Evolutionary conservation across 345 rosid genomes (phyloP), one percentile per base, ranked within the genome.

Genomic region (Euclidium syriacum): DNA sequence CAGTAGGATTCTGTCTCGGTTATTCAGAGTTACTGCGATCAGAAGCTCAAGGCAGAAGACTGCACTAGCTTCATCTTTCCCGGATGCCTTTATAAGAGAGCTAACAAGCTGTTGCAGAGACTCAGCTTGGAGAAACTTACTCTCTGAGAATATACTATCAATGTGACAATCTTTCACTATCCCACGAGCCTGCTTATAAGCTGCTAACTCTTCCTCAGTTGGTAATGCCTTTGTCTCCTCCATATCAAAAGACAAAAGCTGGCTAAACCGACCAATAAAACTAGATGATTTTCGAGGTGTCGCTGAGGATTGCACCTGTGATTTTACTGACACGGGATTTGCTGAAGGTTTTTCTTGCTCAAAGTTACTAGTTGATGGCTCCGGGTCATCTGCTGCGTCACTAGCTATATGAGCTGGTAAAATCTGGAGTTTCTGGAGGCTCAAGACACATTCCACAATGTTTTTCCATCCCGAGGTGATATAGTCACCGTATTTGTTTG

Each of bases 61-160:
- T 0, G 79, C 77, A 58, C 77, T 67, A 50, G 63, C 80, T 71
- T 84, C 82, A 73, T 82, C 83, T 62, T 62, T 67, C 53, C 62
- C 75, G 4, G 95, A 73, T 49, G 82, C 83, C 43, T 36, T 65
- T 63, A 82, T 73, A 27, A 87, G 83, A 51, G 86, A 76, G 65
- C 61, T 72, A 22, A 75, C 88, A 53, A 87, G 88, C 58, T 80
- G 77, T 44, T 76, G 71, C 68, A 87, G 73, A 51, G 90, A 84
- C 65, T 80, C 85, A 24, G 88, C 81, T 73, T 80, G 95, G 34
- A 84, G 81, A 73, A 87, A 87, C 65, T 87, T 87, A 73, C 90
- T 82, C 69, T 87, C 95, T 10, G 78, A 58, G 74, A 87, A 87
- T 73, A 87, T 79, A 64, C 77, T 80, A 68, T 82, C 83, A 49